Percentiles rank a stretch among this genome's conserved stretches.
phyloP scores from a whole-genome alignment of 1,284 basidiomycete species.

The Ustilago trichophora region DNA sequence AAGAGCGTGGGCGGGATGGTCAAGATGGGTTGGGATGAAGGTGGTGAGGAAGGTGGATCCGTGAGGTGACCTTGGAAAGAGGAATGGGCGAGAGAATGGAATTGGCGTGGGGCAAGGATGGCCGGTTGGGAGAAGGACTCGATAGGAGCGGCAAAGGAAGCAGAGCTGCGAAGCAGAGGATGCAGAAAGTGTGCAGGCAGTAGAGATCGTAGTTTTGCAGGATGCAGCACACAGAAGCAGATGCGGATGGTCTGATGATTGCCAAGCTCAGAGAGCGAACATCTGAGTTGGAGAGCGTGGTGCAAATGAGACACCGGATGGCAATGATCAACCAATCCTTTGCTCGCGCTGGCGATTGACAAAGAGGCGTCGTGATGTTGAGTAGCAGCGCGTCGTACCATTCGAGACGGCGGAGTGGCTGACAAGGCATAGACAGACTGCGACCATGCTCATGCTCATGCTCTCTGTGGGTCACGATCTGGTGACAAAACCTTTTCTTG shows the following conservation, averaged over 20 bases:
- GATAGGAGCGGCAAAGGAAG: background rate
- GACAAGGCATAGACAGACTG: background rate
- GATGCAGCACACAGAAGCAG: background rate
- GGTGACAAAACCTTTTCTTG: background rate
- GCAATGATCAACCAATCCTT: background rate
- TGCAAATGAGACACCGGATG: background rate
- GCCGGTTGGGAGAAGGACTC: background rate
- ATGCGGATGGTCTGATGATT: background rate
- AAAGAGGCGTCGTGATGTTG: conserved; percentile 5
- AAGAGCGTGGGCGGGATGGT: conserved; percentile 1
- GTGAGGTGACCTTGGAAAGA: too few relatives aligned
- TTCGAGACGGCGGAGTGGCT: background rate
- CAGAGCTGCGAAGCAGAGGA: conserved; percentile 9
- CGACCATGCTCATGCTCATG: background rate
- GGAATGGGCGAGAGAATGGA: background rate
- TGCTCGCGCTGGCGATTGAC: background rate
- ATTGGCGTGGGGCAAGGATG: background rate
- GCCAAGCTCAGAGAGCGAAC: background rate
- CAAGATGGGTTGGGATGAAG: background rate
- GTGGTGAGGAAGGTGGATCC: background rate
- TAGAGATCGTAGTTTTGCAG: conserved; percentile 5
- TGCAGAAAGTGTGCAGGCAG: conserved; percentile 4
- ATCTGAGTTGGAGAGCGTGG: background rate
- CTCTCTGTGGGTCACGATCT: conserved; percentile 1
- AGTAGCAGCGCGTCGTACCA: conserved; percentile 14